phyloP scores from a whole-genome alignment of 2,329 filamentous ascomycete genomes.

The Monosporascus cannonballus region DNA sequence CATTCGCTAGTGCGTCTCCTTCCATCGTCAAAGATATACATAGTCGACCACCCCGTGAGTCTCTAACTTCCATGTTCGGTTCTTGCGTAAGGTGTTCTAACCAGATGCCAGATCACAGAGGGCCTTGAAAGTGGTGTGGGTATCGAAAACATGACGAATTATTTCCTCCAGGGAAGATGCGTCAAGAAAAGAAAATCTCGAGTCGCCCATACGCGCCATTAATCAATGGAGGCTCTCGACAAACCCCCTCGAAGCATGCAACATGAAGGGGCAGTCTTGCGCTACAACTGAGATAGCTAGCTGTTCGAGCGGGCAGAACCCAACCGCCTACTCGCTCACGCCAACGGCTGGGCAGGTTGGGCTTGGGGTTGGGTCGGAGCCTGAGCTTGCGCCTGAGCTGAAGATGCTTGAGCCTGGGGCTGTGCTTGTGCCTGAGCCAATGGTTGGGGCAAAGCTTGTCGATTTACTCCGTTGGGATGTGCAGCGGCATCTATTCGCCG shows the following conservation, averaged over 20 bases:
- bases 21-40: background rate
- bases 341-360: constrained; percentile 3
- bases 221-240: no score
- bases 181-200: background rate
- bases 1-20: background rate
- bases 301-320: background rate
- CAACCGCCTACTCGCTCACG: background rate
- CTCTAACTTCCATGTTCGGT: background rate
- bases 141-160: constrained; percentile 11
- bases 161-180: background rate
- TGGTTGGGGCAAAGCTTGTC: constrained; percentile 18
- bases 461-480: constrained; percentile 10
- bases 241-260: no score
- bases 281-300: no score
- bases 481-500: constrained; percentile 25
- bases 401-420: constrained; percentile 8
- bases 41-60: background rate
- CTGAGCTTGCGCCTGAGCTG: constrained; percentile 7
- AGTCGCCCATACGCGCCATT: no score
- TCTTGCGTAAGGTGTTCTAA: background rate
- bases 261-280: no score
- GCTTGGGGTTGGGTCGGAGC: constrained; percentile 6
- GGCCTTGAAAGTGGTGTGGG: constrained; percentile 3
- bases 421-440: constrained; percentile 5
- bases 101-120: background rate